Base-by-base conservation (phyloP, 2,329 filamentous ascomycete species). In the Lecanoromycetidae sp. region DNA sequence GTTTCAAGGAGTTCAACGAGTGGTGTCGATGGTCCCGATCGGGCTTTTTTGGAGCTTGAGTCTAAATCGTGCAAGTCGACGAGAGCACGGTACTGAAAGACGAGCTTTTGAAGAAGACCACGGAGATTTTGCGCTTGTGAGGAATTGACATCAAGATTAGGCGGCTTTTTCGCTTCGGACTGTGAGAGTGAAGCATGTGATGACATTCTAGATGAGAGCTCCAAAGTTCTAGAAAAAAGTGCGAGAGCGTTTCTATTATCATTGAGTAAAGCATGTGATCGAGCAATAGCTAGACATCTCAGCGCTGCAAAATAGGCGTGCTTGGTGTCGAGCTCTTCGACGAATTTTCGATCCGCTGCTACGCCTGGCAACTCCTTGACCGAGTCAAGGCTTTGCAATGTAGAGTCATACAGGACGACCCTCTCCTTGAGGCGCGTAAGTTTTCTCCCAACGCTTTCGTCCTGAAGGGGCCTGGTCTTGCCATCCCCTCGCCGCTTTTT, bases 361-460 rank as follows among this genome's bases (percentile, higher is more conserved):
- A 95, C 84, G 63, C 91, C 91, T 2, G 87, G 84, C 12, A 98
- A 73, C 51, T 94, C 87, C 57, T 84, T 86, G 62, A 95, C 80
- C 4, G 87, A 86, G 55, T 95, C 84, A 50, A 98, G 71, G 63
- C 87, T 95, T 65, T 95, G 86, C 20, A 95, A 67, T 7, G 83
- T 93, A 20, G 87, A 86, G 61, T 95, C 87, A 61, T 95, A 96
- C 2, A 98, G 71, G 2, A 90, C 88, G 12, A 85, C 79, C 57
- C 86, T 82, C 62, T 96, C 90, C 59, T 87, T 84, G 43, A 96
- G 70, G 57, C 84, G 80, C 10, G 82, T 80, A 43, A 94, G 70
- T 61, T 85, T 87, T 53, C 81, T 80, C 17, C 84, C 82, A 13
- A 77, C 77, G 0, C 83, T 76, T 55, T 87, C 79, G 42, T 81